A percentile compares a stretch with the other conserved stretches of the same genome.
These are phyloP conservation scores for Oldenlandia corymbosa DNA, from an alignment of 257 asterid genomes.

Conservation along the genomic window DNA sequence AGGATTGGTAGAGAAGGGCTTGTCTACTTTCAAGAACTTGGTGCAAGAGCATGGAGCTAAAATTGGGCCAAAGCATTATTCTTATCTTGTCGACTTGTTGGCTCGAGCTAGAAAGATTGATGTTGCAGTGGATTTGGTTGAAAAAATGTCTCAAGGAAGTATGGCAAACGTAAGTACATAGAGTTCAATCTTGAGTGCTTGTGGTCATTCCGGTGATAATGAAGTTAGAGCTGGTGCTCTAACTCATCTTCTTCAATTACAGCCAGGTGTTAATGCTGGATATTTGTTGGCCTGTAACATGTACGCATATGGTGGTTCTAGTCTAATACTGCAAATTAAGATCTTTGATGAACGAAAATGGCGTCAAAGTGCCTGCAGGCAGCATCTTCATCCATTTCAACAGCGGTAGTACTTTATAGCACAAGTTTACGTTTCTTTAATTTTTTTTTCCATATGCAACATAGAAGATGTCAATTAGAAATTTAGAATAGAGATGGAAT, in stretches of 20 bases:
- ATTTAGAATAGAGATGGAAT: too few relatives aligned
- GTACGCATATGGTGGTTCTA: conserved; percentile 65
- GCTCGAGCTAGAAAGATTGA: conserved; percentile 82
- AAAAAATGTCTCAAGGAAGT: conserved; percentile 32
- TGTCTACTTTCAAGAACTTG: conserved; percentile 47
- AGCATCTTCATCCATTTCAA: conserved; percentile 59
- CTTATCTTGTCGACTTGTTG: conserved; percentile 83
- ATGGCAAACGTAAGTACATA: conserved; percentile 67
- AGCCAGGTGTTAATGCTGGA: conserved; percentile 69
- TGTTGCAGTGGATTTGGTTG: conserved; percentile 50
- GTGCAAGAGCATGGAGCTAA: conserved; percentile 33
- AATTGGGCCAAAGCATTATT: conserved; percentile 56
- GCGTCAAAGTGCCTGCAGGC: conserved; percentile 48
- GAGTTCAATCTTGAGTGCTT: conserved; percentile 83
- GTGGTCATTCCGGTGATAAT: conserved; percentile 46
- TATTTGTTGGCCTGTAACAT: conserved; percentile 70
- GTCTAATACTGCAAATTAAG: conserved; percentile 61
- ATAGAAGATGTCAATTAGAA: too few relatives aligned
- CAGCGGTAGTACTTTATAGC: too few relatives aligned
- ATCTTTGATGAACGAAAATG: conserved; percentile 52
- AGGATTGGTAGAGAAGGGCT: conserved; percentile 80
- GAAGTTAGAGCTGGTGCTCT: conserved; percentile 36
- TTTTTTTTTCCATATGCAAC: too few relatives aligned
- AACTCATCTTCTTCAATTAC: conserved; percentile 56
- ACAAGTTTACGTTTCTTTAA: too few relatives aligned